Evolutionary conservation across 805 yeast genomes (phyloP), one percentile per base, ranked within the genome.

Genomic region (Peterozyma xylosa): DNA sequence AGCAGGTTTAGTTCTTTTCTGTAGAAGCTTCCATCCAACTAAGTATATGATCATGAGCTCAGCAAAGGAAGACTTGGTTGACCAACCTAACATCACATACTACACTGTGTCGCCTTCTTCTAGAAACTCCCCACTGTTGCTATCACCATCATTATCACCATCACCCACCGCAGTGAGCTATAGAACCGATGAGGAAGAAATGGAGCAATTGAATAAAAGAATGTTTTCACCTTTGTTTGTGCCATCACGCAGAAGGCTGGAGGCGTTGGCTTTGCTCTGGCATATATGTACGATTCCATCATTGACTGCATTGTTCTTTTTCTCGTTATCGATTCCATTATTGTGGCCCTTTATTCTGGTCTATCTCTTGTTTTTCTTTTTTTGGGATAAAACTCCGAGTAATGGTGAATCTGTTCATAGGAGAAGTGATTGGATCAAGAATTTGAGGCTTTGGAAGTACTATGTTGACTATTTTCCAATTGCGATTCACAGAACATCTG

Each of bases 401-500:
- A 81, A 83, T 52, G 98, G 98, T 1, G 70, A 74, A 14, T 83
- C 79, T 0, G 71, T 74, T 1, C 62, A 72, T 42, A 63, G 95
- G 34, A 68, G 72, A 37, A 79, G 85, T 3, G 59, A 63, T 1
- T 69, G 74, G 67, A 67, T 86, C 57, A 73, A 87, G 49, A 70
- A 74, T 30, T 54, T 77, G 33, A 53, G 64, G 7, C 50, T 86
- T 15, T 91, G 93, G 88, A 76, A 70, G 48, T 74, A 79, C 62
- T 89, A 84, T 58, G 80, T 82, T 38, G 66, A 71, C 38, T 93
- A 88, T 62, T 93, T 85, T 63, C 98, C 98, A 0, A 77, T 93
- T 16, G 62, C 60, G 0, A 64, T 89, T 11, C 83, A 79, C 60
- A 85, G 82, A 56, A 72, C 91, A 0, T 68, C 67, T 2, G 85